A percentile compares a stretch with the other conserved stretches of the same genome.
phyloP scores from a whole-genome alignment of 208 protist genomes.

The Trypanosoma congolense region DNA sequence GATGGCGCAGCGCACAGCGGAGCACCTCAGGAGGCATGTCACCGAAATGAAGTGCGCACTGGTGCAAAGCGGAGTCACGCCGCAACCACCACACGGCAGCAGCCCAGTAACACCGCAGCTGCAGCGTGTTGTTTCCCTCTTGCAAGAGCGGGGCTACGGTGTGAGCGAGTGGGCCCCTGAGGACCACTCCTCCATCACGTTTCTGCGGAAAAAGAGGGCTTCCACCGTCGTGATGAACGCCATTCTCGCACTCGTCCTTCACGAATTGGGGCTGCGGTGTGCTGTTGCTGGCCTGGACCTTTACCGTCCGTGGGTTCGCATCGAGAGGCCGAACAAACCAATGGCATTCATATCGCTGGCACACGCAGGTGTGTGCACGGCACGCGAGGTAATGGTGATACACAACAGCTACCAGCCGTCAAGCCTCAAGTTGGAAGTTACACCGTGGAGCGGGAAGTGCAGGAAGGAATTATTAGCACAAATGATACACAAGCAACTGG shows the following conservation, averaged over 20 bases:
- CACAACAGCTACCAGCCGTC: slow-evolving; percentile 15
- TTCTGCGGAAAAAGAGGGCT: slow-evolving; percentile 21
- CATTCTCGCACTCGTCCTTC: slow-evolving; percentile 32
- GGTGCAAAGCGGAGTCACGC: neutral
- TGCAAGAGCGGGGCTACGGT: slow-evolving; percentile 13
- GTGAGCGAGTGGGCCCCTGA: slow-evolving; percentile 30
- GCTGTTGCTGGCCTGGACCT: slow-evolving; percentile 38
- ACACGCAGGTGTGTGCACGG: slow-evolving; percentile 25
- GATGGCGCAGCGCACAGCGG: neutral
- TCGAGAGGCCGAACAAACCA: slow-evolving; percentile 16
- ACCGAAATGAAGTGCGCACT: slow-evolving; percentile 12
- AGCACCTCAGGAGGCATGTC: neutral
- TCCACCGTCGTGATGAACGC: slow-evolving; percentile 52
- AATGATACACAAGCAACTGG: too few relatives aligned
- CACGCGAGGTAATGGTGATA: slow-evolving; percentile 24
- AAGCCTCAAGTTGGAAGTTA: slow-evolving; percentile 27
- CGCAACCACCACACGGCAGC: neutral
- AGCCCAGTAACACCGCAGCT: neutral
- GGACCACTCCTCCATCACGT: slow-evolving; percentile 33
- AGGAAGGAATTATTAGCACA: too few relatives aligned
- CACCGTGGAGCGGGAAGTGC: slow-evolving; percentile 22
- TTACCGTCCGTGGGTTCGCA: slow-evolving; percentile 36
- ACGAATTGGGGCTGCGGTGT: slow-evolving; percentile 20
- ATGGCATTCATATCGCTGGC: slow-evolving; percentile 35
- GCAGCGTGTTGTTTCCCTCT: neutral